Evolutionary conservation across 1,139 yeast species (phyloP).

Genomic region (Candida gigantensis): DNA sequence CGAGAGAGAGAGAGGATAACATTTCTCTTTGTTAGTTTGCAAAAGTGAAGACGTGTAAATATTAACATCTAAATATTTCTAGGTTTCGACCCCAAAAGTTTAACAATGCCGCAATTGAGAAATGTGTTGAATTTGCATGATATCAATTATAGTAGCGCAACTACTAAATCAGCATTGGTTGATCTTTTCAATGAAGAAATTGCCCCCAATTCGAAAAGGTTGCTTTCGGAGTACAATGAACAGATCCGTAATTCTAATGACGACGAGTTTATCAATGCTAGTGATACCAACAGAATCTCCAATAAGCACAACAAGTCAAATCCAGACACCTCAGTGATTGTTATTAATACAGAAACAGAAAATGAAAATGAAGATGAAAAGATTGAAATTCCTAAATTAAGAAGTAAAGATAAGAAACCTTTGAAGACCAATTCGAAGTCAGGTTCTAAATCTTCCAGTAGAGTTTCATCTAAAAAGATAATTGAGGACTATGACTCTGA

Average conservation of each 20-base stretch:
- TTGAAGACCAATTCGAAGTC: neutral
- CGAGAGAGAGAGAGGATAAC: too few species aligned
- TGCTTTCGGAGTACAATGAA: slow-evolving; percentile 24
- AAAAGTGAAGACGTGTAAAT: slow-evolving; percentile 1
- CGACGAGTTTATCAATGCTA: slow-evolving; percentile 21
- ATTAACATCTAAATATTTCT: slow-evolving; percentile 13
- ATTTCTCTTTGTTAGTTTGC: too few species aligned
- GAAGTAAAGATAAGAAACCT: neutral
- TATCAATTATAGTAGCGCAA: slow-evolving; percentile 57
- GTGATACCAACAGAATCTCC: too few species aligned
- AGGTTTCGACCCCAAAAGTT: slow-evolving; percentile 64
- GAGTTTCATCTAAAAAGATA: neutral
- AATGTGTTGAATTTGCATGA: slow-evolving; percentile 58
- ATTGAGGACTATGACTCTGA: too few species aligned
- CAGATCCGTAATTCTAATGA: slow-evolving; percentile 23
- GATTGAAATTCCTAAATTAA: neutral
- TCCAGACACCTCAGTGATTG: too few species aligned
- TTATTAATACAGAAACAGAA: slow-evolving; percentile 2
- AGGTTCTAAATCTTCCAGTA: neutral
- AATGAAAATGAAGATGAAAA: neutral
- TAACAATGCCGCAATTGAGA: slow-evolving; percentile 67
- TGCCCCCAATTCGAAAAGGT: slow-evolving; percentile 34
- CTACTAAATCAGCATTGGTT: slow-evolving; percentile 64
- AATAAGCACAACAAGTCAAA: too few species aligned
- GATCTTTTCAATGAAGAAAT: slow-evolving; percentile 53